phyloP scores from a whole-genome alignment of 164 flowering plant genomes.

The Chimonanthus salicifolius region DNA sequence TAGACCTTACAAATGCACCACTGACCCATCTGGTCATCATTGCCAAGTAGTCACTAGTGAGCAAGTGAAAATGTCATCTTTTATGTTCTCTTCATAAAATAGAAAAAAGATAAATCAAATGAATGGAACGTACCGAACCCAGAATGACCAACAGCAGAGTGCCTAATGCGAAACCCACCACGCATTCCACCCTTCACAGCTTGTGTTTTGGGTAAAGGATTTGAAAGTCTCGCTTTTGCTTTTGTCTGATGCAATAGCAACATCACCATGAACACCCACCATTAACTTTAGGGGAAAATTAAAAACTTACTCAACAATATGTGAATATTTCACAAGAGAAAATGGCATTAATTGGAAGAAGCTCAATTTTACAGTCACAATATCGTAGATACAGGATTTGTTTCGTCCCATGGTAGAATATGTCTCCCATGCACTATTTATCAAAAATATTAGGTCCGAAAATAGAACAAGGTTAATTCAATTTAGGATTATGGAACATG shows the following conservation, averaged over 20 bases:
- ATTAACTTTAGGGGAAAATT: not conserved
- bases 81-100: no score
- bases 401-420: no score
- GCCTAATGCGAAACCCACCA: constrained; percentile 77
- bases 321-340: not conserved
- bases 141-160: constrained; percentile 24
- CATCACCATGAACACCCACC: not conserved
- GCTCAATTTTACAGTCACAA: not conserved
- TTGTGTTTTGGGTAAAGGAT: constrained; percentile 75
- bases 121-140: constrained; percentile 31
- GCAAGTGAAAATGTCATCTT: no score
- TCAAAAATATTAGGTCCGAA: no score
- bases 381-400: not conserved
- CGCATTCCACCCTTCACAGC: constrained; percentile 79
- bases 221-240: constrained; percentile 71
- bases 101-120: not conserved
- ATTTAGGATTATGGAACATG: no score
- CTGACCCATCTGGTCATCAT: not conserved
- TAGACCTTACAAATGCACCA: not conserved
- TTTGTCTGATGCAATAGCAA: constrained; percentile 32
- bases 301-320: not conserved
- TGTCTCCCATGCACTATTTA: no score
- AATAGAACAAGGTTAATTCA: no score
- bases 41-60: no score
- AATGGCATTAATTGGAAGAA: not conserved